phyloP scores from a whole-genome alignment of 306 rosid genomes.

The Rosa chinensis region DNA sequence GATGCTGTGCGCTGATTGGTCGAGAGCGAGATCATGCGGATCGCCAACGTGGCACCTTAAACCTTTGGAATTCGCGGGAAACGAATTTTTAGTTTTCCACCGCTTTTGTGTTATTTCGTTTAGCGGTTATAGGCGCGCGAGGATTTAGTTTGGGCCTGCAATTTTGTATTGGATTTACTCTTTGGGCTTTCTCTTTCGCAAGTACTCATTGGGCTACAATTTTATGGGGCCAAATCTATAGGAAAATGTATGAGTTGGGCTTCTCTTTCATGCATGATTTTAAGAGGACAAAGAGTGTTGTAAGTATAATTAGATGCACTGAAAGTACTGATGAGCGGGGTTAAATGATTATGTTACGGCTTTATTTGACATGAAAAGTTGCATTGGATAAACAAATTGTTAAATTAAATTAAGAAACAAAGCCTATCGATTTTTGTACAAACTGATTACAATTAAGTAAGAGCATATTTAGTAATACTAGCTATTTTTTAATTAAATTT shows the following conservation, averaged over 20 bases:
- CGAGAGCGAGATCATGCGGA: slow-evolving; percentile 5
- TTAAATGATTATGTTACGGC: background rate
- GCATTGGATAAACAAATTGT: no score
- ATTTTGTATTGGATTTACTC: background rate
- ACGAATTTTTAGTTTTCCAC: background rate
- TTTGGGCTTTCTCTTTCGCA: background rate
- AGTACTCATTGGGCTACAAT: background rate
- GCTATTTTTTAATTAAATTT: no score
- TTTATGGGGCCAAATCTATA: no score
- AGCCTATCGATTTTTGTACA: no score
- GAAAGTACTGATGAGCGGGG: background rate
- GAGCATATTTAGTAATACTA: no score
- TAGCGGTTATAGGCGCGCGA: background rate
- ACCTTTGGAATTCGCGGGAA: slow-evolving; percentile 33
- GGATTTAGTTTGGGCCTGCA: background rate
- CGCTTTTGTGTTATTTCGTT: background rate
- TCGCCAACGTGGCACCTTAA: slow-evolving; percentile 23
- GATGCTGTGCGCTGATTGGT: slow-evolving; percentile 21
- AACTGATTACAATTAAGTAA: no score
- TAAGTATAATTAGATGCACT: background rate
- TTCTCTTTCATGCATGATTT: no score
- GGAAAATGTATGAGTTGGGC: no score
- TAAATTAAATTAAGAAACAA: no score
- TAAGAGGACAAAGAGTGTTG: no score
- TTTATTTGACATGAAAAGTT: background rate